Evolutionary conservation across 2,329 filamentous ascomycete genomes (phyloP).

Genomic region (Elsinoe fawcettii): DNA sequence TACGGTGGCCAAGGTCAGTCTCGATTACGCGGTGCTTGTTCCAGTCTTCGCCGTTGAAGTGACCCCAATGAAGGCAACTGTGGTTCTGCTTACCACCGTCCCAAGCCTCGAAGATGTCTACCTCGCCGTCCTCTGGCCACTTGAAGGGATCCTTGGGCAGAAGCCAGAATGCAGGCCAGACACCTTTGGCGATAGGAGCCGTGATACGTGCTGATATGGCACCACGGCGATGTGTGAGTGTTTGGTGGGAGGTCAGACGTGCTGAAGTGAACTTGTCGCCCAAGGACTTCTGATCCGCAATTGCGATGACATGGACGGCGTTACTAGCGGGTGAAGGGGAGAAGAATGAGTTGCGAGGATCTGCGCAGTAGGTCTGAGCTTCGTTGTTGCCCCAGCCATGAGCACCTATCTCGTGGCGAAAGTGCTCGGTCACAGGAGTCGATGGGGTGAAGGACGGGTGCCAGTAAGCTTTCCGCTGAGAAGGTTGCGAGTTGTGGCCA

Average conservation of each 20-base stretch:
- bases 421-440: slow-evolving; percentile 43
- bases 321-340: slow-evolving; percentile 35
- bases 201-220: slow-evolving; percentile 46
- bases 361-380: slow-evolving; percentile 49
- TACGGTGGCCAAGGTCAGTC: slow-evolving; percentile 28
- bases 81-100: slow-evolving; percentile 51
- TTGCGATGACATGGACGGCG: slow-evolving; percentile 46
- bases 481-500: slow-evolving; percentile 16
- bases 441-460: slow-evolving; percentile 43
- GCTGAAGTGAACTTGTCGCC: slow-evolving; percentile 47
- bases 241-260: slow-evolving; percentile 47
- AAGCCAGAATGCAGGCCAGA: slow-evolving; percentile 58
- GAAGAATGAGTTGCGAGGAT: slow-evolving; percentile 47
- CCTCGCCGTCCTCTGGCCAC: slow-evolving; percentile 53
- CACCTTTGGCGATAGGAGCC: slow-evolving; percentile 47
- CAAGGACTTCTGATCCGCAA: slow-evolving; percentile 31
- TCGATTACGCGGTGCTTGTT: slow-evolving; percentile 51
- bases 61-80: slow-evolving; percentile 53
- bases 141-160: slow-evolving; percentile 50
- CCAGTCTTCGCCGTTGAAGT: slow-evolving; percentile 46
- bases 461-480: slow-evolving; percentile 40
- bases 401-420: slow-evolving; percentile 49
- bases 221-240: slow-evolving; percentile 44
- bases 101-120: slow-evolving; percentile 57
- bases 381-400: slow-evolving; percentile 57